phyloP scores from a whole-genome alignment of 805 yeast species.

The Yarrowia divulgata region DNA sequence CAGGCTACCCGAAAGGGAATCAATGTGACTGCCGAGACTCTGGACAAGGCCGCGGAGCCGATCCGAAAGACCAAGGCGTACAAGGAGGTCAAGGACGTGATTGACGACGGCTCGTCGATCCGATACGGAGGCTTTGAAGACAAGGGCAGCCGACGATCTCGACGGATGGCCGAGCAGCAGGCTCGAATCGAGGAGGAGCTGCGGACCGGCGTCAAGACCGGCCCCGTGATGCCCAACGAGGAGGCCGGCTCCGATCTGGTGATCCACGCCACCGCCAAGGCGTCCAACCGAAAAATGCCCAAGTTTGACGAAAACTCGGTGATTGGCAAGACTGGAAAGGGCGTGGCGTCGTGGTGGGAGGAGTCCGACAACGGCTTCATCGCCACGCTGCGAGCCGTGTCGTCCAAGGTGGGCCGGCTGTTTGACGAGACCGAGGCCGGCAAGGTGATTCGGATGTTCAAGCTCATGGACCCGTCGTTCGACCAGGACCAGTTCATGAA shows the following conservation, averaged over 20 bases:
- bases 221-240: conserved; percentile 71
- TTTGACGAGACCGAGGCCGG: conserved; percentile 97
- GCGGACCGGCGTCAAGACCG: conserved; percentile 64
- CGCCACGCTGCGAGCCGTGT: conserved; percentile 76
- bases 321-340: conserved; percentile 68
- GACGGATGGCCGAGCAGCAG: conserved; percentile 61
- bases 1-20: conserved; percentile 87
- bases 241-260: conserved; percentile 81
- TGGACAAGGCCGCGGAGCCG: conserved; percentile 89
- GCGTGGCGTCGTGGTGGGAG: conserved; percentile 70
- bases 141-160: conserved; percentile 77
- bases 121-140: conserved; percentile 92
- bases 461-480: conserved; percentile 88
- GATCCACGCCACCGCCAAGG: conserved; percentile 80
- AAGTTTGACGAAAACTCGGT: conserved; percentile 70
- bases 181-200: conserved; percentile 54
- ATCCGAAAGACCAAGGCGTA: conserved; percentile 89
- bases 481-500: conserved; percentile 76
- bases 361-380: conserved; percentile 94
- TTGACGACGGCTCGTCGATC: conserved; percentile 89
- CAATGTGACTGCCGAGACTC: conserved; percentile 78
- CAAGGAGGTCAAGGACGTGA: conserved; percentile 84
- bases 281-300: conserved; percentile 70
- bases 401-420: conserved; percentile 82
- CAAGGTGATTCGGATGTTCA: conserved; percentile 84